These are phyloP conservation scores for Suillus luteus DNA, from an alignment of 768 basidiomycete genomes.

Conservation along the genomic window DNA sequence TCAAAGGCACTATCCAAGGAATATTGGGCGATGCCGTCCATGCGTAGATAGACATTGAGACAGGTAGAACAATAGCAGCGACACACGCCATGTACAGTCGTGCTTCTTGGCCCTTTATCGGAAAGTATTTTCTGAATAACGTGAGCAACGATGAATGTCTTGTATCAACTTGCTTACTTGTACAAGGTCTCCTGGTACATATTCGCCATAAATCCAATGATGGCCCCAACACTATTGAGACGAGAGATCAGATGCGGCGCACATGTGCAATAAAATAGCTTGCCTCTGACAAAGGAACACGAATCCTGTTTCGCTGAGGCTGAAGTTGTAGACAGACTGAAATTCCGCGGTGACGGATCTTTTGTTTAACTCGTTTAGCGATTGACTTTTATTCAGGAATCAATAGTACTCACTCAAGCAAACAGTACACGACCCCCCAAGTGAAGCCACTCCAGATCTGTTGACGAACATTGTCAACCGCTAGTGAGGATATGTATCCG, in stretches of 20 bases:
- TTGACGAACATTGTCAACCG: background rate
- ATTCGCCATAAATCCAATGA: slow-evolving; percentile 46
- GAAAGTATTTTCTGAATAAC: slow-evolving; percentile 26
- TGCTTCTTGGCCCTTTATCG: slow-evolving; percentile 49
- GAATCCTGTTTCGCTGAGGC: background rate
- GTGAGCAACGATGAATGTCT: slow-evolving; percentile 21
- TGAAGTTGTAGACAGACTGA: slow-evolving; percentile 7
- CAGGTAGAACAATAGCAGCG: slow-evolving; percentile 54
- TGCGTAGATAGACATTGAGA: slow-evolving; percentile 68
- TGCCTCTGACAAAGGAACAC: slow-evolving; percentile 46
- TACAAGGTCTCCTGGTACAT: slow-evolving; percentile 52
- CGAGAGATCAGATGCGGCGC: slow-evolving; percentile 2
- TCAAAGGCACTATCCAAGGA: slow-evolving; percentile 53
- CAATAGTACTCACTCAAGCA: slow-evolving; percentile 48
- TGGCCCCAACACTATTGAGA: slow-evolving; percentile 48
- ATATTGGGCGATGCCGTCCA: slow-evolving; percentile 62
- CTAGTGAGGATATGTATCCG: background rate
- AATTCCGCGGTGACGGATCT: slow-evolving; percentile 1
- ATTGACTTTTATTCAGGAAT: background rate
- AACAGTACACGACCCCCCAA: slow-evolving; percentile 71
- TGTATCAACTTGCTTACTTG: slow-evolving; percentile 33
- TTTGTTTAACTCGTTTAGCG: slow-evolving; percentile 18
- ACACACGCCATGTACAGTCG: slow-evolving; percentile 57
- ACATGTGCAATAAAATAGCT: slow-evolving; percentile 15
- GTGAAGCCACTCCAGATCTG: slow-evolving; percentile 66